Base-by-base conservation (phyloP, 169 alveolate genomes). In the Eimeria maxima region DNA sequence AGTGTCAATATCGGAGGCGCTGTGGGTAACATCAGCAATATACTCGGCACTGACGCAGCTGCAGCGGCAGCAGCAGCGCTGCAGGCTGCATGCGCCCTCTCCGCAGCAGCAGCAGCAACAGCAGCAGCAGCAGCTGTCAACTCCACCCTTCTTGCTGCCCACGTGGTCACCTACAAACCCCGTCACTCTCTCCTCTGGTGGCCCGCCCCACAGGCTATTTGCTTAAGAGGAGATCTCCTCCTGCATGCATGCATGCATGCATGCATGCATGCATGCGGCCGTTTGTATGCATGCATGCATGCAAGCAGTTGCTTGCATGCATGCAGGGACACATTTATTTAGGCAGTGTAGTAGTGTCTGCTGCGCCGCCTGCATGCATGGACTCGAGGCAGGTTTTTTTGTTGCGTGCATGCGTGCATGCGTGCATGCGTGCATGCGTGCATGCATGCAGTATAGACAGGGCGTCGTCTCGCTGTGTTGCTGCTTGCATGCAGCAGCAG, bases 11-110 rank as follows among this genome's bases (percentile, higher is more conserved):
- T 95, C 97, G 11, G 95, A 95, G 73, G 97, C 95, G 50, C 93
- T 95, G 16, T 73, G 95, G 86, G 81, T 95, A n/a, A 90, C 93
- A 24, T 87, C 97, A 11, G 97, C 97, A 18, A 76, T 95, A 18
- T 95, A 71, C 63, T 95, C 97, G 29, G 95, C 97, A 18, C 74
- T 95, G 67, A 55, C 95, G 91, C 97, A 95, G 81, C 87, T 95
- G 73, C 96, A 87, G 69, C 76, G 38, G 74, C 96, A 87, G 65
- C 90, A 71, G 55, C 95, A 87, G 90, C 76, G 42, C 20, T 84
- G 45, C 50, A 45, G 55, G 53, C 55, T 60, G 45, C 81, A 80
- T 45, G 89, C 65, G 89, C 89, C 65, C 22, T 47, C 65, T 44
- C 65, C 65, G 65, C 65, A 16, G 65, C 89, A 45, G 89, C 69